phyloP scores from a whole-genome alignment of 73 alveolate species.

The Paramecium caudatum region DNA sequence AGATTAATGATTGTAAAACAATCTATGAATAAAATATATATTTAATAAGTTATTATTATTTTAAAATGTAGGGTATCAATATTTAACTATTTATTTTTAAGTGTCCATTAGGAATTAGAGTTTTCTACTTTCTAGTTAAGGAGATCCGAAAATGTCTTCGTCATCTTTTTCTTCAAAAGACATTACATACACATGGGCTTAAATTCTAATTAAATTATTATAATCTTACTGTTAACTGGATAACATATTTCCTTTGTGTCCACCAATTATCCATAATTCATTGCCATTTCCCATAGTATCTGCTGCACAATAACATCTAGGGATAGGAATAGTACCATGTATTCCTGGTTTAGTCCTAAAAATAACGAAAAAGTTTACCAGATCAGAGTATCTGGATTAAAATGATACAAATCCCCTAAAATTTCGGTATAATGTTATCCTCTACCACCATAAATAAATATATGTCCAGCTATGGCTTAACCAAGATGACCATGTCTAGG shows the following conservation, averaged over 20 bases:
- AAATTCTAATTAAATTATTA: background rate
- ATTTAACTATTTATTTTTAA: background rate
- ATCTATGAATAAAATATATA: no score
- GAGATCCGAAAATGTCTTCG: slow-evolving; percentile 58
- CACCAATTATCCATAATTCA: slow-evolving; percentile 68
- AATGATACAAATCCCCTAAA: slow-evolving; percentile 64
- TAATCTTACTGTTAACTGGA: slow-evolving; percentile 1
- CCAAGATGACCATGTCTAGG: slow-evolving; percentile 77
- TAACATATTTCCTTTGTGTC: slow-evolving; percentile 40
- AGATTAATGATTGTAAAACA: no score
- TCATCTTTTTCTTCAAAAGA: slow-evolving; percentile 64
- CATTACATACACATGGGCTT: slow-evolving; percentile 64
- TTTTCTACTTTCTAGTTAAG: slow-evolving; percentile 40
- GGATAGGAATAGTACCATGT: slow-evolving; percentile 71
- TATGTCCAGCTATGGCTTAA: background rate
- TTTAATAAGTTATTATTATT: no score
- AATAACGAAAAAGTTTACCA: slow-evolving; percentile 4
- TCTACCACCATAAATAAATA: slow-evolving; percentile 76
- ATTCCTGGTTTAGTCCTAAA: slow-evolving; percentile 71
- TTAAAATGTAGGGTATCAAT: no score
- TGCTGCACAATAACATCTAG: slow-evolving; percentile 76
- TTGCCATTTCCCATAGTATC: slow-evolving; percentile 23
- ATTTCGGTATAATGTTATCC: slow-evolving; percentile 58
- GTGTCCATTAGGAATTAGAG: slow-evolving; percentile 35
- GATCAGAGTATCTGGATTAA: slow-evolving; percentile 60